Percentiles rank a stretch among this genome's conserved stretches.
Evolutionary conservation across 495 filamentous ascomycete genomes (phyloP).

Genomic region (Xylaria sp.): DNA sequence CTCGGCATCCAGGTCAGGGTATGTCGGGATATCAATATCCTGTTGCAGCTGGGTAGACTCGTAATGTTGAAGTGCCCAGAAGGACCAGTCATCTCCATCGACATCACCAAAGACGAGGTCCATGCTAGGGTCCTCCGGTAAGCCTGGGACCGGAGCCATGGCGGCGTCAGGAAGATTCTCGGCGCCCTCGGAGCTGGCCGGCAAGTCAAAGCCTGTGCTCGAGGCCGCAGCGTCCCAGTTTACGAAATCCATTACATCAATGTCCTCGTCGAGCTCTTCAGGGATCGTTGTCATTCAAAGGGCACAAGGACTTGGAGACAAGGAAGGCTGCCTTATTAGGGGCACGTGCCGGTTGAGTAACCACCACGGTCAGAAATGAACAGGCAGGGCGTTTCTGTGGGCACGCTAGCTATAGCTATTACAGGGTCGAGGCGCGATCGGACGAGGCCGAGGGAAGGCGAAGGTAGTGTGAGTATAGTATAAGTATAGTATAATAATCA

Average conservation of each 20-base stretch:
- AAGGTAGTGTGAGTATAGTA: no score
- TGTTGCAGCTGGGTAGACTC: conserved; percentile 40
- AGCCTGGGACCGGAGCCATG: conserved; percentile 30
- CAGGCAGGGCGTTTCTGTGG: conserved; percentile 17
- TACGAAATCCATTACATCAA: conserved; percentile 48
- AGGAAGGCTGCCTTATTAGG: neutral
- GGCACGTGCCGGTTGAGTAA: conserved; percentile 3
- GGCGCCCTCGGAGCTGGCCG: conserved; percentile 36
- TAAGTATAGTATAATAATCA: conserved; percentile 11
- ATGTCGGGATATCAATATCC: conserved; percentile 26
- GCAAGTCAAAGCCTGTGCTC: conserved; percentile 30
- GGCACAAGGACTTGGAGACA: conserved; percentile 21
- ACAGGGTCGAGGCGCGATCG: conserved; percentile 8
- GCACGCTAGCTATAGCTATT: neutral
- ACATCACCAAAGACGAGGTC: conserved; percentile 54
- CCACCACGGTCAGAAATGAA: conserved; percentile 5
- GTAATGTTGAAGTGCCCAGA: conserved; percentile 58
- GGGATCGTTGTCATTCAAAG: conserved; percentile 44
- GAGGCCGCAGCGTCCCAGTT: conserved; percentile 53
- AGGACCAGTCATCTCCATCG: conserved; percentile 56
- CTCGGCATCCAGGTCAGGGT: conserved; percentile 28
- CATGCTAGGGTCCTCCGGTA: conserved; percentile 42
- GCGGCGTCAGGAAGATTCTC: conserved; percentile 7
- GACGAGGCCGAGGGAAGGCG: conserved; percentile 6
- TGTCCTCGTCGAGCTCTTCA: conserved; percentile 40